Conservation (phyloP, 2,329 filamentous ascomycete species). For the Neoascochyta sp. region DNA sequence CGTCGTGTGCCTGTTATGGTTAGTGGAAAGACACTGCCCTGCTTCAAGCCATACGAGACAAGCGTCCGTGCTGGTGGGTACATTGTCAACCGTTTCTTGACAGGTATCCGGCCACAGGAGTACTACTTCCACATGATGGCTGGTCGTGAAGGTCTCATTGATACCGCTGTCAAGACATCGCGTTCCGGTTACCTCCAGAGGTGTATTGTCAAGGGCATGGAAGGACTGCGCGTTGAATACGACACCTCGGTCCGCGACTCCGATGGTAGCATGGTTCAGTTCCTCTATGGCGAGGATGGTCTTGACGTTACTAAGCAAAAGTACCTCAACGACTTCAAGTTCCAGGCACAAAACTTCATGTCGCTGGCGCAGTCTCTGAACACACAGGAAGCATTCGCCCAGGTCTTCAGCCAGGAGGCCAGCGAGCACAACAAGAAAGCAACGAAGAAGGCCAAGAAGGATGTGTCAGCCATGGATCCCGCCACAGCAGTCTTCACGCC, state of each 20-base stretch:
- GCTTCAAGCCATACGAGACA: constrained; percentile 89
- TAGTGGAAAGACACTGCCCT: constrained; percentile 91
- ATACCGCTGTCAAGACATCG: constrained; percentile 97
- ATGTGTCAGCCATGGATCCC: constrained; percentile 68
- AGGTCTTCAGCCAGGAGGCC: constrained; percentile 64
- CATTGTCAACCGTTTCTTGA: constrained; percentile 94
- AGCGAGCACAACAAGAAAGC: constrained; percentile 59
- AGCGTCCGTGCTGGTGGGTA: constrained; percentile 87
- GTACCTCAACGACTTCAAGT: constrained; percentile 85
- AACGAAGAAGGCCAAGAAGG: constrained; percentile 77
- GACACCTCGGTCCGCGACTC: constrained; percentile 92
- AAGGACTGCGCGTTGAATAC: constrained; percentile 87
- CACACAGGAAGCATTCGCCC: constrained; percentile 55
- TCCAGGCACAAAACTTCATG: constrained; percentile 79
- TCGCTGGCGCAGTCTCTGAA: constrained; percentile 76
- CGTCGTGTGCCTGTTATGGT: constrained; percentile 95
- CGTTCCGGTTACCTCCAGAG: constrained; percentile 94
- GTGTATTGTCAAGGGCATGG: constrained; percentile 98
- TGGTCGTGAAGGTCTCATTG: constrained; percentile 94
- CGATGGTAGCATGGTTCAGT: constrained; percentile 90
- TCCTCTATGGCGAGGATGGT: constrained; percentile 94
- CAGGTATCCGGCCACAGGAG: constrained; percentile 92
- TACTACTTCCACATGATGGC: constrained; percentile 99
- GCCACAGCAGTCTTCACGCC: constrained; percentile 70
- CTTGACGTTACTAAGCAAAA: constrained; percentile 92